phyloP scores from a whole-genome alignment of 1,139 yeast species.

The Sugiyamaella pinicola region DNA sequence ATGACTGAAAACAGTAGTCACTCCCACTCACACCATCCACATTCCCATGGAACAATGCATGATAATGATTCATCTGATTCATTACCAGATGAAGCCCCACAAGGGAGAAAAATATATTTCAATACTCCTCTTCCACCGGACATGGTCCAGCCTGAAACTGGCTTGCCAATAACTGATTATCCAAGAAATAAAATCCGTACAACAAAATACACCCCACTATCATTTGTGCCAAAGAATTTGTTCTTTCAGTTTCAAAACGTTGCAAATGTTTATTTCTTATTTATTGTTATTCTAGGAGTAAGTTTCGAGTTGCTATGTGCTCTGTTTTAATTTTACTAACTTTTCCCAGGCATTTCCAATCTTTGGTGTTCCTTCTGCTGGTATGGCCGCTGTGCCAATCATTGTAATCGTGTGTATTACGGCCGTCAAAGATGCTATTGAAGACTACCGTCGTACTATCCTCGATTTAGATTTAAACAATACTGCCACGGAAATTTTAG shows the following conservation, averaged over 20 bases:
- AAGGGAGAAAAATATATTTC: slow-evolving; percentile 47
- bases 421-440: slow-evolving; percentile 90
- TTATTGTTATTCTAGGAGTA: slow-evolving; percentile 74
- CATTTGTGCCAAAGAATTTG: slow-evolving; percentile 85
- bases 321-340: slow-evolving; percentile 7
- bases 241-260: slow-evolving; percentile 79
- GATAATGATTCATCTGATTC: slow-evolving; percentile 15
- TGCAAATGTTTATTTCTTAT: slow-evolving; percentile 85
- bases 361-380: slow-evolving; percentile 91
- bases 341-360: slow-evolving; percentile 56
- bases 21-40: slow-evolving; percentile 8
- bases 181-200: slow-evolving; percentile 93
- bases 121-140: slow-evolving; percentile 70
- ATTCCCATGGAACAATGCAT: slow-evolving; percentile 16
- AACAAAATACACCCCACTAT: slow-evolving; percentile 88
- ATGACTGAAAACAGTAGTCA: not conserved
- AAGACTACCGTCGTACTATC: slow-evolving; percentile 82
- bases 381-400: slow-evolving; percentile 88
- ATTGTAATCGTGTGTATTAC: slow-evolving; percentile 88
- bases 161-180: slow-evolving; percentile 59
- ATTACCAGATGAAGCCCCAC: slow-evolving; percentile 7
- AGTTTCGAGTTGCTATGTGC: too few relatives aligned
- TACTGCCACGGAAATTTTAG: slow-evolving; percentile 74
- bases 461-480: slow-evolving; percentile 86
- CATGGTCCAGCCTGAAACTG: slow-evolving; percentile 57